Conservation (phyloP, 1,139 yeast genomes). For the Blastobotrys elegans region DNA sequence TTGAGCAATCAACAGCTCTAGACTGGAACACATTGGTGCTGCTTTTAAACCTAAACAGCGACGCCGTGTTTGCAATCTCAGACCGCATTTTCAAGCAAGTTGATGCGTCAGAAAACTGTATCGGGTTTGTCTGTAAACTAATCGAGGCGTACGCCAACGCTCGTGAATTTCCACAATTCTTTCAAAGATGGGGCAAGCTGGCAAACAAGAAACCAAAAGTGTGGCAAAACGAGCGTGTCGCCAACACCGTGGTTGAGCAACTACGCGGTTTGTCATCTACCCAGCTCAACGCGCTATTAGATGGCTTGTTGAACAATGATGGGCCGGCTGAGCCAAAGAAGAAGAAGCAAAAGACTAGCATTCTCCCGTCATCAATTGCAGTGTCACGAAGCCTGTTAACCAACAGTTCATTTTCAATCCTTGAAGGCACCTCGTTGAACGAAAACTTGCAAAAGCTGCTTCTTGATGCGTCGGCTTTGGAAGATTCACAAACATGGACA, state of each 20-base stretch:
- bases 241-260: constrained; percentile 16
- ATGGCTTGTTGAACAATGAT: constrained; percentile 4
- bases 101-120: constrained; percentile 4
- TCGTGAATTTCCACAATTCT: constrained; percentile 53
- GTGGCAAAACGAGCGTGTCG: constrained; percentile 18
- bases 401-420: background rate
- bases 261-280: constrained; percentile 19
- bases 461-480: background rate
- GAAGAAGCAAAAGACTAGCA: constrained; percentile 7
- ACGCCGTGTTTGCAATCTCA: constrained; percentile 10
- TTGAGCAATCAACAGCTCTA: background rate
- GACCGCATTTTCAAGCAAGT: constrained; percentile 9
- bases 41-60: constrained; percentile 12
- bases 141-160: constrained; percentile 38
- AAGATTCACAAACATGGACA: constrained; percentile 15
- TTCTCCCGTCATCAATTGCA: constrained; percentile 1
- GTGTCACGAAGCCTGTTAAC: constrained; percentile 9
- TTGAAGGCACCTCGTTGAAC: constrained; percentile 3
- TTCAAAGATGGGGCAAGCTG: constrained; percentile 43
- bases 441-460: constrained; percentile 7
- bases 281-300: constrained; percentile 20
- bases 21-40: constrained; percentile 9
- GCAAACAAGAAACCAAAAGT: constrained; percentile 7
- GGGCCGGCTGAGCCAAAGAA: background rate
- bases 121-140: constrained; percentile 25